Evolutionary conservation across 2,329 filamentous ascomycete genomes (phyloP), one percentile per base, ranked within the genome.

Genomic region (Trichoderma harzianum): DNA sequence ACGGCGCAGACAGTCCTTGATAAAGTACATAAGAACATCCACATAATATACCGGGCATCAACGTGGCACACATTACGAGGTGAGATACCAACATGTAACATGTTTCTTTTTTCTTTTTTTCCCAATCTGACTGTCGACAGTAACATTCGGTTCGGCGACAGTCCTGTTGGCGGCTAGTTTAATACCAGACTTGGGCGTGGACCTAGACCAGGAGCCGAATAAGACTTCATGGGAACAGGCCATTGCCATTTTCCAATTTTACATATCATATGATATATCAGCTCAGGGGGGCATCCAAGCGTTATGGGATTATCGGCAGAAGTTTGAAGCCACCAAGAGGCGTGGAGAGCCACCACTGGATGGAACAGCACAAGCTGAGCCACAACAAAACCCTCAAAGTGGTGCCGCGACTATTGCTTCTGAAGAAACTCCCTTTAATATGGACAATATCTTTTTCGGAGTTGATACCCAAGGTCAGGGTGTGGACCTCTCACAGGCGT

Each of bases 61-160:
- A 69, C 67, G 28, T 69, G 67, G 67, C 67, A 69, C 5, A 69
- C 67, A 11, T 26, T 69, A 36, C 36, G 67, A 36, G 57, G 67
- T 62, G 28, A n/a, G 24, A 26, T 28, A 36, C 21, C 28, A 28
- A 7, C 16, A n/a, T 2, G 8, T 5, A 30, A 12, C 10, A 3
- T 16, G 34, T 8, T 18, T 1, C 8, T 18, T 0, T 7, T 21
- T 16, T 18, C 1, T 18, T 18, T 0, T 7, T 21, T 16, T 12
- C 30, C 21, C 7, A n/a, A 16, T 12, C 66, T 69, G n/a, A 69
- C 43, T 5, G 1, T 51, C 12, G 5, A 11, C 11, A 69, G 67
- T 69, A 8, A 62, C 67, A 53, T 53, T 62, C 26, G 67, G 67
- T 2, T 69, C 67, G 14, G 67, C 67, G 10, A 69, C 67, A 16